phyloP scores from a whole-genome alignment of 1,284 basidiomycete species.

The Vanrija sp. region DNA sequence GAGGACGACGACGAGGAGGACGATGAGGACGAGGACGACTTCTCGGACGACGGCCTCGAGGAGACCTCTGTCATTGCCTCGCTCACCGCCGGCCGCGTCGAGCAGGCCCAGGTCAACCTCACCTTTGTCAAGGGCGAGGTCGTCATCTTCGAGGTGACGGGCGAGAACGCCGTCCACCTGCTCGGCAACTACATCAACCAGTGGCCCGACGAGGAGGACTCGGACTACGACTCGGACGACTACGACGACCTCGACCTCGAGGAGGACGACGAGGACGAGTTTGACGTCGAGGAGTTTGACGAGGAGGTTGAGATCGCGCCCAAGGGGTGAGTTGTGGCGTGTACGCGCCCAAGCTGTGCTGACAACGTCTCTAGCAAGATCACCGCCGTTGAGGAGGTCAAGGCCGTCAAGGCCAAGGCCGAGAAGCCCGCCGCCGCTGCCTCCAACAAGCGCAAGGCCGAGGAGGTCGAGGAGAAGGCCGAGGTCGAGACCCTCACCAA shows the following conservation, averaged over 20 bases:
- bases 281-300: constrained; percentile 52
- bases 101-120: constrained; percentile 73
- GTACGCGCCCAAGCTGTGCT: background rate
- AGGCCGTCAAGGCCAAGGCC: constrained; percentile 11
- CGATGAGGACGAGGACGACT: constrained; percentile 50
- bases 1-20: constrained; percentile 46
- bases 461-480: constrained; percentile 12
- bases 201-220: constrained; percentile 45
- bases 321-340: constrained; percentile 21
- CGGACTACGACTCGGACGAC: constrained; percentile 49
- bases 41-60: constrained; percentile 40
- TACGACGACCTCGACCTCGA: constrained; percentile 48
- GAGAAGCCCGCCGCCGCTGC: constrained; percentile 3
- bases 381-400: constrained; percentile 23
- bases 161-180: constrained; percentile 81
- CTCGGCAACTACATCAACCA: constrained; percentile 81
- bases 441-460: constrained; percentile 19
- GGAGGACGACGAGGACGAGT: constrained; percentile 52
- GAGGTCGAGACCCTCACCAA: constrained; percentile 31
- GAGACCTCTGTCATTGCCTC: constrained; percentile 54
- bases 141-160: constrained; percentile 68
- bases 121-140: constrained; percentile 69
- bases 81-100: constrained; percentile 57
- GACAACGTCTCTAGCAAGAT: constrained; percentile 27
- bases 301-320: constrained; percentile 47